Evolutionary conservation across 306 rosid genomes (phyloP), one percentile per base, ranked within the genome.

Genomic region (Glycine tomentella): DNA sequence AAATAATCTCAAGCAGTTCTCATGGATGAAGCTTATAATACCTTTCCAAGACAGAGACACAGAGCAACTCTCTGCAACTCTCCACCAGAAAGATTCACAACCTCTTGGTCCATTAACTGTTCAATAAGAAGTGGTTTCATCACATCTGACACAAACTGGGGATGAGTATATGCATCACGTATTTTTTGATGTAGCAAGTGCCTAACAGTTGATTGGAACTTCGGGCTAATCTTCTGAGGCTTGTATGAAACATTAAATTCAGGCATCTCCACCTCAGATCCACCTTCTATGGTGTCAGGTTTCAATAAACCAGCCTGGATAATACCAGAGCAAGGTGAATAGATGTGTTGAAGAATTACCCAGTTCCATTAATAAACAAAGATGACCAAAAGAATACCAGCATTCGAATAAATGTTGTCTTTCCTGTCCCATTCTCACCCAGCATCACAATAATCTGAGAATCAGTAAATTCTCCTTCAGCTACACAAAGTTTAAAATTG

Each of bases 61-160:
- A 96, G 84, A 25, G 99, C 98, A 81, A 96, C 98, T 90, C 99
- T 89, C 82, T 96, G 99, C 88, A 96, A 81, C 92, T 96, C 99
- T 87, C 99, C 99, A 79, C 99, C 98, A 76, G 99, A 93, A 78
- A 96, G 98, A 92, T 93, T 96, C 77, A 88, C 87, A 71, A 96
- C 98, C 87, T 96, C 98, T 84, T 92, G 97, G 79, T 96, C 99
- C 99, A 96, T 96, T 64, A 96, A 84, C 69, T 96, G 98, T 80
- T 96, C 99, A 5, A 96, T 96, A 72, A 96, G 97, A 78, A 96
- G 97, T 74, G 99, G 99, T 84, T 93, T 96, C 97, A 93, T 96
- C 76, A 96, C 99, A 84, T 96, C 99, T 31, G 99, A 96, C 66
- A 93, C 38, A 81, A 96, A 96, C 80, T 96, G 98, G 56, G 99